Percentiles rank a stretch among this genome's conserved stretches.
phyloP scores from a whole-genome alignment of 1,139 yeast species.

The Magnusiomyces starmeri region DNA sequence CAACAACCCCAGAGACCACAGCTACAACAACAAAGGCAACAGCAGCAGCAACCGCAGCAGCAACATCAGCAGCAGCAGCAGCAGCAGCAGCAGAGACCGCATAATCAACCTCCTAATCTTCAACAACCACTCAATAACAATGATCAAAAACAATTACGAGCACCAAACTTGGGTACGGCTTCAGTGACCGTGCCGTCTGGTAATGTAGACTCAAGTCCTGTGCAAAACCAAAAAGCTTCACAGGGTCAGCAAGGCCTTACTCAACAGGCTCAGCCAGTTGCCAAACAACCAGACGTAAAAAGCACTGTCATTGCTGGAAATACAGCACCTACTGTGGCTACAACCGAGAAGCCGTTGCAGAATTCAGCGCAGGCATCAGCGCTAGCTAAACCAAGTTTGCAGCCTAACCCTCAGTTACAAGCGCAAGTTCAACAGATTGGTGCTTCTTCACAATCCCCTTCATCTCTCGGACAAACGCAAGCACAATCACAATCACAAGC shows the following conservation, averaged over 20 bases:
- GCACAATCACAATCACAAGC: neutral
- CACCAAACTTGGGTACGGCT: too few species aligned
- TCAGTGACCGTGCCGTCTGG: too few species aligned
- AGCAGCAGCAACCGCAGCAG: neutral
- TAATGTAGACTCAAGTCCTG: too few species aligned
- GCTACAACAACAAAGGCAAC: neutral
- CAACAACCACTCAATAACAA: neutral
- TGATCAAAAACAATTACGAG: too few species aligned
- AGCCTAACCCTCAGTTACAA: neutral
- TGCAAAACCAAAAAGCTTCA: too few species aligned
- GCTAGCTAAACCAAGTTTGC: neutral
- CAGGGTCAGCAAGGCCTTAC: too few species aligned
- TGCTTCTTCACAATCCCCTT: neutral
- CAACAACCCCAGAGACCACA: constrained; percentile 4
- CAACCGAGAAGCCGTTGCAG: too few species aligned
- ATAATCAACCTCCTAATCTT: neutral
- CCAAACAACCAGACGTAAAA: too few species aligned
- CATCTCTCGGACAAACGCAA: neutral
- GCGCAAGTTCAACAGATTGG: constrained; percentile 4
- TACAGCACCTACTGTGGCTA: too few species aligned
- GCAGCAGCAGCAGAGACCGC: neutral
- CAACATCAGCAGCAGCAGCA: neutral
- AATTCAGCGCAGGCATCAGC: neutral
- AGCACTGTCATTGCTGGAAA: too few species aligned
- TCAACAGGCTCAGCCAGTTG: too few species aligned